A percentile compares a stretch with the other conserved stretches of the same genome.
Evolutionary conservation across 805 yeast genomes (phyloP).

Genomic region (Ogataea polymorpha): DNA sequence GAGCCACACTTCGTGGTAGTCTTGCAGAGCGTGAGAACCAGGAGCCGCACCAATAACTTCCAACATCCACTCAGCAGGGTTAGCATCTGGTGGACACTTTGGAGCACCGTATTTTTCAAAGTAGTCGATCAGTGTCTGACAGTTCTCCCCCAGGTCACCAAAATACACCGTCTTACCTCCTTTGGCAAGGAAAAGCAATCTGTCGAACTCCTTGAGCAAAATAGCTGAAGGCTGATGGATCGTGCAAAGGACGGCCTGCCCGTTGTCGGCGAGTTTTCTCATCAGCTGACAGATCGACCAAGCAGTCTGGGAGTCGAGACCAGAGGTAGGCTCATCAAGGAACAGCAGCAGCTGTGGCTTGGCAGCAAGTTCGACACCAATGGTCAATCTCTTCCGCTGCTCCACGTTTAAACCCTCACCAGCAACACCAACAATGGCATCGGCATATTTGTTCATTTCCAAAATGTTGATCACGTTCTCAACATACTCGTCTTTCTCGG

Average conservation of each 20-base stretch:
- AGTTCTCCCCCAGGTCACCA: constrained; percentile 67
- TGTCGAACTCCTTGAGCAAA: constrained; percentile 72
- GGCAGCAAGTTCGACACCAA: constrained; percentile 56
- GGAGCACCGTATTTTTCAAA: constrained; percentile 66
- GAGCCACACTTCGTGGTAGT: constrained; percentile 76
- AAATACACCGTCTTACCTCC: constrained; percentile 78
- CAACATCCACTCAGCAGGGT: constrained; percentile 92
- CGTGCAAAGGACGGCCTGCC: constrained; percentile 61
- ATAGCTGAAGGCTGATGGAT: constrained; percentile 87
- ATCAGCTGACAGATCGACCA: constrained; percentile 56
- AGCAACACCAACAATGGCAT: constrained; percentile 49
- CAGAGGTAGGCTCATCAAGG: constrained; percentile 62
- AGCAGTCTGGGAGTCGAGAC: constrained; percentile 58
- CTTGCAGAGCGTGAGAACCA: constrained; percentile 69
- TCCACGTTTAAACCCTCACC: constrained; percentile 55
- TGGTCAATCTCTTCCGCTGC: constrained; percentile 51
- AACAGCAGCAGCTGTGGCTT: constrained; percentile 51
- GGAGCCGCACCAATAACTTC: constrained; percentile 83
- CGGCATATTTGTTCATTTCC: constrained; percentile 52
- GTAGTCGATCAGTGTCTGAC: constrained; percentile 52
- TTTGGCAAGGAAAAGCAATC: constrained; percentile 62
- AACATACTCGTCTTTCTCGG: constrained; percentile 48
- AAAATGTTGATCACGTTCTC: constrained; percentile 48
- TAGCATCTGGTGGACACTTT: constrained; percentile 64
- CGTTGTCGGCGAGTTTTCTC: constrained; percentile 48